Evolutionary conservation across 352 stramenopile species (phyloP).

Genomic region (Thalassiosira pacifica): DNA sequence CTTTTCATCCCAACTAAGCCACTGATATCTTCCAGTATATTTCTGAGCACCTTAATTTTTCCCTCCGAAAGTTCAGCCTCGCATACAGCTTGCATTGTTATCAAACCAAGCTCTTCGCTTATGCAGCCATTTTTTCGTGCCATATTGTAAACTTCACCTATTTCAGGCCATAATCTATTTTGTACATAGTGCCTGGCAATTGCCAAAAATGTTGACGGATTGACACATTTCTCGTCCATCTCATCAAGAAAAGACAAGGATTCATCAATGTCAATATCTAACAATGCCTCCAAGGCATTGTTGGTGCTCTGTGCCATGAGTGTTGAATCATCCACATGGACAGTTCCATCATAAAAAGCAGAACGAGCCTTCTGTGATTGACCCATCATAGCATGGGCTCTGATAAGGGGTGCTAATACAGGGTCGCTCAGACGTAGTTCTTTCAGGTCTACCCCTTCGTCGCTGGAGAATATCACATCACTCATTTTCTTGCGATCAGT

Average conservation of each 20-base stretch:
- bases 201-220: slow-evolving; percentile 52
- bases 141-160: slow-evolving; percentile 70
- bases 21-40: slow-evolving; percentile 69
- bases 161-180: slow-evolving; percentile 54
- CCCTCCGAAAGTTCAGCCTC: slow-evolving; percentile 53
- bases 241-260: slow-evolving; percentile 41
- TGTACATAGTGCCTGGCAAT: slow-evolving; percentile 56
- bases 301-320: slow-evolving; percentile 52
- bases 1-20: slow-evolving; percentile 55
- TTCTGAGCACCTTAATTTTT: slow-evolving; percentile 70
- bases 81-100: slow-evolving; percentile 72
- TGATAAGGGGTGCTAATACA: slow-evolving; percentile 51
- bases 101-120: slow-evolving; percentile 72
- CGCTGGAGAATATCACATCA: slow-evolving; percentile 18
- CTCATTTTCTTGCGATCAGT: slow-evolving; percentile 4
- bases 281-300: slow-evolving; percentile 37
- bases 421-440: slow-evolving; percentile 35
- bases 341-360: slow-evolving; percentile 25
- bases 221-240: slow-evolving; percentile 32
- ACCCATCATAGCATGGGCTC: slow-evolving; percentile 46
- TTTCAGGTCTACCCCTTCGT: slow-evolving; percentile 33
- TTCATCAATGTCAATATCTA: slow-evolving; percentile 46
- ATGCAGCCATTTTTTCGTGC: slow-evolving; percentile 62
- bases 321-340: neutral
- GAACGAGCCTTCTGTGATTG: slow-evolving; percentile 37